phyloP scores from a whole-genome alignment of 495 filamentous ascomycete genomes.

The Parachaetomium inaequale region DNA sequence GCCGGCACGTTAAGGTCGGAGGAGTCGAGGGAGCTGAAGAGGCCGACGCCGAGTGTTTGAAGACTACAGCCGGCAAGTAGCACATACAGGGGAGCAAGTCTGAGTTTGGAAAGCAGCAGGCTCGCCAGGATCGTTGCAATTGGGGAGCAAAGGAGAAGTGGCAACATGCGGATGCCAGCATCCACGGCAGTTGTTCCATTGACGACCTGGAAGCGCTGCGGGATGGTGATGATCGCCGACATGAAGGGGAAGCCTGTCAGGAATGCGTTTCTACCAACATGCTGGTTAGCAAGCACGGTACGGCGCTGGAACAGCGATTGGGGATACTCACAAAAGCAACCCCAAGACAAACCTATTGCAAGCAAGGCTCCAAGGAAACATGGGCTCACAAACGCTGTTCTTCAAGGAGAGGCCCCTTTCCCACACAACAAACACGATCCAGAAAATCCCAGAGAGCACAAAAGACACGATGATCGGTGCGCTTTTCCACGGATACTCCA shows the following conservation, averaged over 20 bases:
- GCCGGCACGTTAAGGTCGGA: slow-evolving; percentile 29
- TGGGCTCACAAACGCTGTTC: background rate
- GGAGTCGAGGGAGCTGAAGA: slow-evolving; percentile 39
- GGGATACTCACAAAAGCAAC: background rate
- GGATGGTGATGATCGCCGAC: slow-evolving; percentile 29
- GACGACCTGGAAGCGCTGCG: slow-evolving; percentile 31
- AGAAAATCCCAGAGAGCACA: slow-evolving; percentile 24
- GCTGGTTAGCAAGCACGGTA: background rate
- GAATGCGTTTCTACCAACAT: slow-evolving; percentile 20
- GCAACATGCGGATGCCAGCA: slow-evolving; percentile 38
- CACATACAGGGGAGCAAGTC: slow-evolving; percentile 44
- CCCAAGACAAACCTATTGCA: background rate
- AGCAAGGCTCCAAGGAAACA: background rate
- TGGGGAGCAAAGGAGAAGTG: slow-evolving; percentile 39
- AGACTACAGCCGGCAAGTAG: slow-evolving; percentile 41
- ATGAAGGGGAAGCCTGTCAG: slow-evolving; percentile 33
- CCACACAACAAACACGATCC: slow-evolving; percentile 29
- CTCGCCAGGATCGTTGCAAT: slow-evolving; percentile 39
- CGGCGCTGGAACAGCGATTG: background rate
- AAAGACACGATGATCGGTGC: slow-evolving; percentile 26
- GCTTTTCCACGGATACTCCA: slow-evolving; percentile 19
- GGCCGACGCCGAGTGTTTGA: slow-evolving; percentile 46
- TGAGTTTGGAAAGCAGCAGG: slow-evolving; percentile 31
- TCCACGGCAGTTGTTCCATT: slow-evolving; percentile 24
- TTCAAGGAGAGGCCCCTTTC: slow-evolving; percentile 21